phyloP scores from a whole-genome alignment of 345 rosid species.

The Eucalyptus pauciflora region DNA sequence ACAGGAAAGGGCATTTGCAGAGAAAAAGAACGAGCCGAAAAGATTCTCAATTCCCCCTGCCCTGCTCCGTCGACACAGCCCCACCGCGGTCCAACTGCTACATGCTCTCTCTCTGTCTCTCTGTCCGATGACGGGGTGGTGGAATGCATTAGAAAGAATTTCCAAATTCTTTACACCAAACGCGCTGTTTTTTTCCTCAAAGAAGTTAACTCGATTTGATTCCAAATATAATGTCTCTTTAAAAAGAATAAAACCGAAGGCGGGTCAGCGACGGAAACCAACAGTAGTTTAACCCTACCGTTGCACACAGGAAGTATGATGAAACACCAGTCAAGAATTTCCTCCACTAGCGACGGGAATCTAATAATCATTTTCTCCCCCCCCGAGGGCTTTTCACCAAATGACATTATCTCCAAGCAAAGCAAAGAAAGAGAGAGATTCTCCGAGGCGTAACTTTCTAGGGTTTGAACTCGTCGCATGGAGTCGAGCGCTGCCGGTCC shows the following conservation, averaged over 20 bases:
- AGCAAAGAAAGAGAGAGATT: background rate
- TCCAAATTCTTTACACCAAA: background rate
- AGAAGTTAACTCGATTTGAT: no score
- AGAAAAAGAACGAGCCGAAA: no score
- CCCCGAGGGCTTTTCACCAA: background rate
- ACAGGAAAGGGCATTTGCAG: background rate
- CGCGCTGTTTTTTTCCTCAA: background rate
- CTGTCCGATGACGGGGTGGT: no score
- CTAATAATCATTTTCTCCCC: background rate
- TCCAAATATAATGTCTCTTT: no score
- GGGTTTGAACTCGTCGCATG: background rate
- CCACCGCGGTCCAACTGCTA: no score
- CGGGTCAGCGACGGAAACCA: no score
- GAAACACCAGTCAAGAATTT: background rate
- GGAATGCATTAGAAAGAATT: background rate
- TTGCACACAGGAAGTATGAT: background rate
- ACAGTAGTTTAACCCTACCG: background rate
- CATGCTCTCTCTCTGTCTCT: no score
- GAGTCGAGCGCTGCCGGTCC: background rate
- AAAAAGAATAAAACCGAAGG: no score
- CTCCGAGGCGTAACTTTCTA: background rate
- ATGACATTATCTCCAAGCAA: background rate
- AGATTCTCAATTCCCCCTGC: background rate
- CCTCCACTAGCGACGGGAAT: background rate
- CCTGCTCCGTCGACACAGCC: background rate